A percentile compares a stretch with the other conserved stretches of the same genome.
Evolutionary conservation across 2,329 filamentous ascomycete genomes (phyloP).

Genomic region (Pseudogymnoascus sp.): DNA sequence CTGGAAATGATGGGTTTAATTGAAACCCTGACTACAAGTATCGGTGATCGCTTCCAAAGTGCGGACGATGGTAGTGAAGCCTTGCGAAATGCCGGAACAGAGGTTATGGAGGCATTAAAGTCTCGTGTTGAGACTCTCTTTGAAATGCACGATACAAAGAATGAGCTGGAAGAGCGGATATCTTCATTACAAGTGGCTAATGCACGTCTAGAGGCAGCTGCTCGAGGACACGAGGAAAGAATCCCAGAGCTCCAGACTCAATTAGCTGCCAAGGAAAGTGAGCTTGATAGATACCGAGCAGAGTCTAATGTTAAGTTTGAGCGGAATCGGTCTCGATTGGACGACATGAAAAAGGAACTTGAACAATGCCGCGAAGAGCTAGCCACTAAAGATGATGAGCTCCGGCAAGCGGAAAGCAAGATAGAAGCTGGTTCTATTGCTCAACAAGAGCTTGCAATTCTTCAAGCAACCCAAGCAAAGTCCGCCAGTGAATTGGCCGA

Average conservation of each 20-base stretch:
- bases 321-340: not conserved
- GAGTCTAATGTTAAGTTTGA: not conserved
- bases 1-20: not conserved
- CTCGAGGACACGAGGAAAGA: not conserved
- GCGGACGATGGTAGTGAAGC: not conserved
- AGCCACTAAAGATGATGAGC: not conserved
- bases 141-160: not conserved
- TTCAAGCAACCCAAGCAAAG: not conserved
- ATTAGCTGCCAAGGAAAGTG: not conserved
- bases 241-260: not conserved
- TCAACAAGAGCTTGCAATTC: not conserved
- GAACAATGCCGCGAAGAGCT: not conserved
- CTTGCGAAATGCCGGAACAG: not conserved
- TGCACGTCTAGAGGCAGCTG: not conserved
- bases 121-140: not conserved
- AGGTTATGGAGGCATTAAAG: conserved; percentile 2
- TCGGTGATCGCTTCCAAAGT: not conserved
- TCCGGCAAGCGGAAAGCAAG: not conserved
- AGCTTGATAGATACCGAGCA: not conserved
- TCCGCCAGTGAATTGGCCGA: not conserved
- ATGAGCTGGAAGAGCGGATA: not conserved
- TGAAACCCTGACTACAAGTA: not conserved
- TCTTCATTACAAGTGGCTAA: not conserved
- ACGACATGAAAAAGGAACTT: not conserved
- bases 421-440: not conserved